These are phyloP conservation scores for Linum tenue DNA, from an alignment of 345 rosid species.

Conservation along the genomic window DNA sequence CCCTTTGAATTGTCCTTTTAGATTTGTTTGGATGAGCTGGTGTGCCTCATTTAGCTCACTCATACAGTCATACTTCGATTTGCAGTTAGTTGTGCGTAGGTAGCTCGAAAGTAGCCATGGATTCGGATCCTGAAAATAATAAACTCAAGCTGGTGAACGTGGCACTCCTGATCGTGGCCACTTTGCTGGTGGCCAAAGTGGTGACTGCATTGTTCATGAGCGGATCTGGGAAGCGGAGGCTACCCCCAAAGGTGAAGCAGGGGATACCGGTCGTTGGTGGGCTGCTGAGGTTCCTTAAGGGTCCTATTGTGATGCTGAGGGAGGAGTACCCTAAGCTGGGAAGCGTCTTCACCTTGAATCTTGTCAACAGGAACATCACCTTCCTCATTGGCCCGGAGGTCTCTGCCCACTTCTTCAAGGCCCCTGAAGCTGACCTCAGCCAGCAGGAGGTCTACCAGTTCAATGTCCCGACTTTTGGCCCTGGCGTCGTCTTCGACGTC, in stretches of 20 bases:
- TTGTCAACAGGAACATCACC: constrained; percentile 69
- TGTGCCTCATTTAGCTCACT: neutral
- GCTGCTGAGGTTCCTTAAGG: constrained; percentile 61
- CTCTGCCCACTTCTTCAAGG: constrained; percentile 95
- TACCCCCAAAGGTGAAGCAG: constrained; percentile 56
- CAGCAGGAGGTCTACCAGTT: constrained; percentile 96
- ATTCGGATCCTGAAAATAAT: constrained; percentile 21
- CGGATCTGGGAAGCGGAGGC: constrained; percentile 45
- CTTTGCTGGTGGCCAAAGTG: constrained; percentile 64
- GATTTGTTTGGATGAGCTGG: too few relatives aligned
- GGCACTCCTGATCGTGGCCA: constrained; percentile 53
- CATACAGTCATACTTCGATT: constrained; percentile 6
- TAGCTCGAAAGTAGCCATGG: constrained; percentile 21
- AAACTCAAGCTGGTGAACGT: constrained; percentile 42
- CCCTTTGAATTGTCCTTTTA: too few relatives aligned
- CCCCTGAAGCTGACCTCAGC: constrained; percentile 74
- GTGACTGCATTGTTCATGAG: constrained; percentile 47
- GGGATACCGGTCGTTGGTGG: constrained; percentile 69
- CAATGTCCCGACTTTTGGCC: constrained; percentile 96
- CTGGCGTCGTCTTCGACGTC: constrained; percentile 93
- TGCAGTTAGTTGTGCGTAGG: constrained; percentile 6
- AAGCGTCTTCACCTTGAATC: constrained; percentile 71
- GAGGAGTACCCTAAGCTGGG: constrained; percentile 86
- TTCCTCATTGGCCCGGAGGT: constrained; percentile 94
- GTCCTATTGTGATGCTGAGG: constrained; percentile 73